Conservation (phyloP, 208 protist species). For the Leishmania turanica region DNA sequence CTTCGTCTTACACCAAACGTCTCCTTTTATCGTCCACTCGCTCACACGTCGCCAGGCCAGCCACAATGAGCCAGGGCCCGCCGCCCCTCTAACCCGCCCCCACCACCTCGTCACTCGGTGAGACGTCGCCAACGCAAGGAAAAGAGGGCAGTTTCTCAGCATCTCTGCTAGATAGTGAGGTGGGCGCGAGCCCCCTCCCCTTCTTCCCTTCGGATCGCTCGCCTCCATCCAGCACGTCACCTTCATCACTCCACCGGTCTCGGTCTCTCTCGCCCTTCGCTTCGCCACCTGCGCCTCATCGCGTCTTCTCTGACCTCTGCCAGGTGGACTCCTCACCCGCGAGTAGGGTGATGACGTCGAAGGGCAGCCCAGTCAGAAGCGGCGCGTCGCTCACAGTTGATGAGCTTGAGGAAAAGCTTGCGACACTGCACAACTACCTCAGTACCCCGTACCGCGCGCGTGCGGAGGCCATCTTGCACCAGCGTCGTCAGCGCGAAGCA, state of each 20-base stretch:
- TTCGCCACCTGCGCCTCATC: background rate
- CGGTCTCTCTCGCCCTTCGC: background rate
- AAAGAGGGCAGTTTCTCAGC: background rate
- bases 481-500: constrained; percentile 23
- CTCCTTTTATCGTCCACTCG: background rate
- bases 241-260: background rate
- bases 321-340: background rate
- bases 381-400: constrained; percentile 21
- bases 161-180: background rate
- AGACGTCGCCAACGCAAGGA: background rate
- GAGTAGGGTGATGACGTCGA: background rate
- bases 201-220: background rate
- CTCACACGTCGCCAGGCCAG: background rate
- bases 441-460: constrained; percentile 30
- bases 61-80: background rate
- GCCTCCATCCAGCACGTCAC: background rate
- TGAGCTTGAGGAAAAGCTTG: constrained; percentile 27
- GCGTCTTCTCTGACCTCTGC: background rate
- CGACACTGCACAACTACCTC: constrained; percentile 31
- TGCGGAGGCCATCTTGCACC: constrained; percentile 24
- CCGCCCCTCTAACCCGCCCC: background rate
- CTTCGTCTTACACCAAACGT: background rate
- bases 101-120: background rate
- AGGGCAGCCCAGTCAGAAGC: background rate
- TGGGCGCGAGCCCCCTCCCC: background rate